Percentiles rank a stretch among this genome's conserved stretches.
Conservation (phyloP, 352 stramenopile genomes). For the Bremia lactucae region DNA sequence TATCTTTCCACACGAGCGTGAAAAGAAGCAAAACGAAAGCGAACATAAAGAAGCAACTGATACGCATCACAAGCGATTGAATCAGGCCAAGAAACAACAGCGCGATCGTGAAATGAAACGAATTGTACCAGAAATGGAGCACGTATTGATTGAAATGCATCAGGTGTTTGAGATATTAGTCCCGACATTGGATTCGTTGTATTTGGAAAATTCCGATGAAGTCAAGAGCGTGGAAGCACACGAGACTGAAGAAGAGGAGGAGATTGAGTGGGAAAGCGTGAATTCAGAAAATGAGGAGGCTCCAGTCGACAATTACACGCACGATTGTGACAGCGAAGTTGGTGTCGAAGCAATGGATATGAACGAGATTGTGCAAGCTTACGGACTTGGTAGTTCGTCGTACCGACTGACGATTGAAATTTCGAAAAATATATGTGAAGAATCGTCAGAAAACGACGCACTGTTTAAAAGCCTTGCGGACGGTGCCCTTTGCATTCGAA, state of each 20-base stretch:
- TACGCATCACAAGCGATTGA: constrained; percentile 15
- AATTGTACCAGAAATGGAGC: constrained; percentile 51
- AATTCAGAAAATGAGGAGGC: constrained; percentile 1
- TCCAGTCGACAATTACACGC: background rate
- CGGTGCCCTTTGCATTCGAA: constrained; percentile 44
- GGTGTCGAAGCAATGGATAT: constrained; percentile 44
- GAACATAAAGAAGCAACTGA: constrained; percentile 4
- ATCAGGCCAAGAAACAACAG: constrained; percentile 18
- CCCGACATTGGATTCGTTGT: constrained; percentile 59
- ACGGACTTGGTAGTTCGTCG: constrained; percentile 62
- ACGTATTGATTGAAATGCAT: constrained; percentile 56
- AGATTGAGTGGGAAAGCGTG: constrained; percentile 18
- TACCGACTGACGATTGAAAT: constrained; percentile 69
- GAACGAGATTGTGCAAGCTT: constrained; percentile 67
- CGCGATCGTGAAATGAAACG: constrained; percentile 36
- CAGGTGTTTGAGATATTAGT: constrained; percentile 67
- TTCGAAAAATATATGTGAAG: constrained; percentile 38
- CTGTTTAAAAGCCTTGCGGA: constrained; percentile 46
- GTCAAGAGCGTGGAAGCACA: background rate
- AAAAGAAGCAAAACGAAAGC: constrained; percentile 14
- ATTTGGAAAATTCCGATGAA: constrained; percentile 7
- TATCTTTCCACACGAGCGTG: constrained; percentile 29
- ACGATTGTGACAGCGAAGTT: constrained; percentile 1
- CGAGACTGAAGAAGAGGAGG: constrained; percentile 5
- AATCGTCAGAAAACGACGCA: constrained; percentile 58